Percentiles rank a stretch among this genome's conserved stretches.
Conservation (phyloP, 441 rosid species). For the Aleurites moluccanus region DNA sequence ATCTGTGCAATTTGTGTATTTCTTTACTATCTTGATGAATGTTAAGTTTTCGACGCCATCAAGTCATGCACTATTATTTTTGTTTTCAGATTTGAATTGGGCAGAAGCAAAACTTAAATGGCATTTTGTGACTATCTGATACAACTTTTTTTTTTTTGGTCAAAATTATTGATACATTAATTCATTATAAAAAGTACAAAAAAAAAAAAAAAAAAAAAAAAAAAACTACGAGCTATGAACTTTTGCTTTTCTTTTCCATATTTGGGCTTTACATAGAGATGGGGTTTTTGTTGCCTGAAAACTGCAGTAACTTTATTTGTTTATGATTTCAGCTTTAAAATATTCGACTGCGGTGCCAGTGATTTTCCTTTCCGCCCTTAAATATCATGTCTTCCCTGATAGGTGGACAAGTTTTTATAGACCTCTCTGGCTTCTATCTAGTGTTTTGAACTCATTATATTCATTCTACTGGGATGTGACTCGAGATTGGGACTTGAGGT, state of each 20-base stretch:
- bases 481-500: slow-evolving; percentile 98
- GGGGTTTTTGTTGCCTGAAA: slow-evolving; percentile 13
- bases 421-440: slow-evolving; percentile 88
- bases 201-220: too few species aligned
- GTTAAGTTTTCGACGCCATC: not conserved
- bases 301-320: slow-evolving; percentile 28
- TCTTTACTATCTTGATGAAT: not conserved
- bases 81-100: not conserved
- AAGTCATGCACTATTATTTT: not conserved
- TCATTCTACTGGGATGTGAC: slow-evolving; percentile 96
- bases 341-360: slow-evolving; percentile 93
- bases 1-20: not conserved
- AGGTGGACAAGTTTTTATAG: slow-evolving; percentile 77
- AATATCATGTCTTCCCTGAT: slow-evolving; percentile 71
- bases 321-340: slow-evolving; percentile 71
- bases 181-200: not conserved
- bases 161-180: not conserved
- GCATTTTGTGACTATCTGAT: not conserved
- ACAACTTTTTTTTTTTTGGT: not conserved
- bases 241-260: not conserved
- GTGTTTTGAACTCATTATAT: slow-evolving; percentile 75
- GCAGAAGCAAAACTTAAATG: not conserved
- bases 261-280: slow-evolving; percentile 7
- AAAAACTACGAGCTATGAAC: not conserved
- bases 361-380: slow-evolving; percentile 95